Evolutionary conservation across 1,284 basidiomycete species (phyloP), one percentile per base, ranked within the genome.

Genomic region (Trametes hirsuta): DNA sequence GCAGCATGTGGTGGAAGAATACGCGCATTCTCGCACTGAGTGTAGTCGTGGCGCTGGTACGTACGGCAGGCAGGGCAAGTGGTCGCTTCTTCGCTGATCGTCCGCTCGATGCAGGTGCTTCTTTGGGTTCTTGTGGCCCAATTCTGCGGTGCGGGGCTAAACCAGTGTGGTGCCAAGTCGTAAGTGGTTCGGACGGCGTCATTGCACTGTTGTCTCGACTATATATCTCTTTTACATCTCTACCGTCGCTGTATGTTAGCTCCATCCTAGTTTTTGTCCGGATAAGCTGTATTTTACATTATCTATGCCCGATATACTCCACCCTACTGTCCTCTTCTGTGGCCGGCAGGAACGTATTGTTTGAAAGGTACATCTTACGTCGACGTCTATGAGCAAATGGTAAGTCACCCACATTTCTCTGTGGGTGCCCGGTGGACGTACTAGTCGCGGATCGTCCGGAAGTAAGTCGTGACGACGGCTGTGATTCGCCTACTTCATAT

Each of bases 1-100:
- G 95, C 63, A 89, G 96, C 73, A 97, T 98, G 91, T 98, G 97
- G 94, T 99, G 95, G 95, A 90, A 87, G 76, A 97, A 94, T 71
- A 87, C 81, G 64, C 89, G 91, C 75, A 86, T 95, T 49, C 72
- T 93, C 68, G 85, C 79, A 2, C 75, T 98, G 41, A 84, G 85
- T 46, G 80, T 87, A 9, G 75, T 95, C 47, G 91, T 96, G 40
- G 87, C 77, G 8, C 66, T 97, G 69, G 91, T 94, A 72, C 78
- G 90, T 83, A n/a, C 10, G 49, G 62, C 44, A 35, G 45, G 45
- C 44, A 35, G 45, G 45, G 37, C 35, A 36, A 47, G 46, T 39
- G 5, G 49, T 22, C 46, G 58, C 21, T 62, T 47, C 52, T 22
- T 45, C 52, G 46, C 61, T 69, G 42, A 61, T 58, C 52, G 30